A percentile compares a stretch with the other conserved stretches of the same genome.
These are phyloP conservation scores for Agrocybe chaxingu DNA, from an alignment of 768 basidiomycete species.

Conservation along the genomic window DNA sequence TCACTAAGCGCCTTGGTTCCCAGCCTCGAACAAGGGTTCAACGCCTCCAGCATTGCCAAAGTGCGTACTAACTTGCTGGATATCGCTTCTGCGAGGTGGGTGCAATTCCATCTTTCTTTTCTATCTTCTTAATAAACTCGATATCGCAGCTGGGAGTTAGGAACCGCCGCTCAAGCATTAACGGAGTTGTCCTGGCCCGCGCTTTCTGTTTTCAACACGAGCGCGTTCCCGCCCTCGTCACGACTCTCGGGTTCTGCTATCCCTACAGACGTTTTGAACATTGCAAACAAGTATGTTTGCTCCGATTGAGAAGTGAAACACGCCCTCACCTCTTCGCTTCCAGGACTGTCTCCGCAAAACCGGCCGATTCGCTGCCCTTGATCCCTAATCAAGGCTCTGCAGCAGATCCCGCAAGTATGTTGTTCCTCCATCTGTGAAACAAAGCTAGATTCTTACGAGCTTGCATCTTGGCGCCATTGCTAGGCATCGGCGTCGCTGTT, in stretches of 20 bases:
- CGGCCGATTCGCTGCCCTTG: conserved; percentile 35
- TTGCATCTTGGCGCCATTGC: conserved; percentile 1
- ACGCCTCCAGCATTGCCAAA: conserved; percentile 10
- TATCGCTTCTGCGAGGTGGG: conserved; percentile 26
- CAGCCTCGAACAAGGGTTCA: conserved; percentile 11
- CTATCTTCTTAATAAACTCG: background rate
- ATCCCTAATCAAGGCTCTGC: conserved; percentile 47
- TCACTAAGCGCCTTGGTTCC: background rate
- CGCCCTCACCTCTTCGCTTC: background rate
- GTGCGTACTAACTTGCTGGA: conserved; percentile 21
- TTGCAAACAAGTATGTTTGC: conserved; percentile 33
- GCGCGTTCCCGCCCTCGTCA: conserved; percentile 38
- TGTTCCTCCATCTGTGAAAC: conserved; percentile 10
- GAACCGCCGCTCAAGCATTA: conserved; percentile 54
- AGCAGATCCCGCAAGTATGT: conserved; percentile 56
- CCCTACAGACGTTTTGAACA: conserved; percentile 38
- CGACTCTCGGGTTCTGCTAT: conserved; percentile 23
- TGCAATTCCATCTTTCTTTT: background rate
- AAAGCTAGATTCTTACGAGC: conserved; percentile 1
- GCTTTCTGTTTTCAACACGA: conserved; percentile 45
- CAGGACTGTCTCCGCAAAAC: conserved; percentile 36
- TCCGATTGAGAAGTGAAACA: background rate
- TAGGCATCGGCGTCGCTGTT: conserved; percentile 51
- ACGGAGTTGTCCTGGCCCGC: conserved; percentile 48
- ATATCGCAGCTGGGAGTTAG: conserved; percentile 54